Conservation (phyloP, 2,329 filamentous ascomycete genomes). For the Dissoconium aciculare region DNA sequence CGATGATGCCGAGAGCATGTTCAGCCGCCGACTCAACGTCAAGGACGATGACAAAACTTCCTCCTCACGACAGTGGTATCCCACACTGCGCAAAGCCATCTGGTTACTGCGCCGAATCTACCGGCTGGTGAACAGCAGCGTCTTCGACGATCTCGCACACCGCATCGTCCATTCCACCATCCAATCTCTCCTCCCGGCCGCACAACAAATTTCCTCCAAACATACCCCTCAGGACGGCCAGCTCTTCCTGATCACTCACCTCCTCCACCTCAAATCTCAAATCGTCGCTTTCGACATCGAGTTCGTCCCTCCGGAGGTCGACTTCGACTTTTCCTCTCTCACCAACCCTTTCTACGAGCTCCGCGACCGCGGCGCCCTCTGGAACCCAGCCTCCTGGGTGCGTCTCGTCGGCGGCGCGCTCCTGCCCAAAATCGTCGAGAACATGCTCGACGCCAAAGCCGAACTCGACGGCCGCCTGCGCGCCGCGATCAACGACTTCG, state of each 20-base stretch:
- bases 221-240: conserved; percentile 59
- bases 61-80: conserved; percentile 40
- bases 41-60: conserved; percentile 6
- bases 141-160: conserved; percentile 58
- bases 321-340: conserved; percentile 51
- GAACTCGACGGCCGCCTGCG: conserved; percentile 49
- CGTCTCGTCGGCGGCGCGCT: conserved; percentile 42
- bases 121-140: conserved; percentile 51
- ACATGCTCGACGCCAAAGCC: conserved; percentile 57
- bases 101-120: conserved; percentile 57
- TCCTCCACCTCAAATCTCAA: conserved; percentile 89
- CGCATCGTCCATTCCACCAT: conserved; percentile 86
- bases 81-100: conserved; percentile 50
- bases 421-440: conserved; percentile 51
- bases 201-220: conserved; percentile 47
- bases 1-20: conserved; percentile 36
- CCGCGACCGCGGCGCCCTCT: conserved; percentile 48
- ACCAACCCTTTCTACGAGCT: conserved; percentile 54
- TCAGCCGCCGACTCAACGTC: conserved; percentile 17
- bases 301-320: conserved; percentile 49
- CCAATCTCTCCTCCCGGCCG: conserved; percentile 62
- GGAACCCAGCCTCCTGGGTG: conserved; percentile 49
- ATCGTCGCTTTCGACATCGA: conserved; percentile 92
- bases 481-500: conserved; percentile 51
- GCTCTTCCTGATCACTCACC: conserved; percentile 85